These are phyloP conservation scores for Candida pini DNA, from an alignment of 805 yeast genomes.

Conservation along the genomic window DNA sequence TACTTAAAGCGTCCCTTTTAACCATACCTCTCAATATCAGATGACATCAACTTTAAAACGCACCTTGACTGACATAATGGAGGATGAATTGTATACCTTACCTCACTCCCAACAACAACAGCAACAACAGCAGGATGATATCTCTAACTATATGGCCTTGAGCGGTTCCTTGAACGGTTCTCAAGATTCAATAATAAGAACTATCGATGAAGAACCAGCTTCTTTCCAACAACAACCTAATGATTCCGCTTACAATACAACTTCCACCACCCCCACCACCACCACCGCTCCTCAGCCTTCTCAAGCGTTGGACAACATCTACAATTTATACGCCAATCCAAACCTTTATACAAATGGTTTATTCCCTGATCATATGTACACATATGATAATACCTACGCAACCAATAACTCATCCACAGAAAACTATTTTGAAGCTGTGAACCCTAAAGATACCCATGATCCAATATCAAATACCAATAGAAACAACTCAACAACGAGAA, in stretches of 20 bases:
- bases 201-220: constrained; percentile 9
- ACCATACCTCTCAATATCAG: no score
- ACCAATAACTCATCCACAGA: constrained; percentile 1
- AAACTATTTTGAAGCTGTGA: constrained; percentile 5
- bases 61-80: constrained; percentile 28
- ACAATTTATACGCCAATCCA: constrained; percentile 26
- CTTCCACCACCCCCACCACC: constrained; percentile 1
- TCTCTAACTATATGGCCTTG: constrained; percentile 19
- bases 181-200: constrained; percentile 20
- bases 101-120: constrained; percentile 12
- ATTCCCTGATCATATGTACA: constrained; percentile 23
- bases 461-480: constrained; percentile 2
- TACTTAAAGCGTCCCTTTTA: no score
- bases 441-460: constrained; percentile 11
- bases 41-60: constrained; percentile 28
- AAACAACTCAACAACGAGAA: not conserved
- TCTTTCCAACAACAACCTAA: constrained; percentile 3
- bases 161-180: constrained; percentile 25
- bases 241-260: constrained; percentile 1
- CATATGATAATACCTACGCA: constrained; percentile 6
- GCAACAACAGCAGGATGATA: constrained; percentile 15
- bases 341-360: constrained; percentile 19
- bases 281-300: constrained; percentile 6
- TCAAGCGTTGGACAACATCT: constrained; percentile 14
- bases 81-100: constrained; percentile 24